phyloP scores from a whole-genome alignment of 208 protist species.

The Leishmania mexicana region DNA sequence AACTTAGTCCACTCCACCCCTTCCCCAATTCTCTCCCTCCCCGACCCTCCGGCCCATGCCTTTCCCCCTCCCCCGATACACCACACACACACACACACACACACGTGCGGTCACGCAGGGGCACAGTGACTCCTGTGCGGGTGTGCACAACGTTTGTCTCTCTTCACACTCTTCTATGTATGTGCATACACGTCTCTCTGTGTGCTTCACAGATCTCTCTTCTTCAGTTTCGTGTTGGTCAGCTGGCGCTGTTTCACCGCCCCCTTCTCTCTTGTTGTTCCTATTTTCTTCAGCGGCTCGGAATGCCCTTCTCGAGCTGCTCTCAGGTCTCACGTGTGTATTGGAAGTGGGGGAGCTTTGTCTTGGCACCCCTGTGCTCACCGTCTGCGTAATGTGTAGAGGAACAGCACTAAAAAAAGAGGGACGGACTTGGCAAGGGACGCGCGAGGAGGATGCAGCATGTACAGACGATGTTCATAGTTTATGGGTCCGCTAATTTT shows the following conservation, averaged over 20 bases:
- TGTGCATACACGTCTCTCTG: conserved; percentile 3
- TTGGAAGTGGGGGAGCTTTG: not conserved
- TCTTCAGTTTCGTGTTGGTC: not conserved
- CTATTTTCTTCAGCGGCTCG: not conserved
- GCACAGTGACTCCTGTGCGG: not conserved
- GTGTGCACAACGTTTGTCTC: not conserved
- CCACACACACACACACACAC: not conserved
- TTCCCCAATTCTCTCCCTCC: not conserved
- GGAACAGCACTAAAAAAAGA: not conserved
- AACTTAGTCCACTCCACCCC: not conserved
- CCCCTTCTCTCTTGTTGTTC: not conserved
- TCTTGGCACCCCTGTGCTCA: not conserved
- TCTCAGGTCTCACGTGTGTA: not conserved
- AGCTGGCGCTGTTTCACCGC: not conserved
- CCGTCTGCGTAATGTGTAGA: not conserved
- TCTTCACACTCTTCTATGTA: not conserved
- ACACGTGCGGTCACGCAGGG: not conserved
- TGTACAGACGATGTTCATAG: conserved; percentile 12
- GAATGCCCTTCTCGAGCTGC: not conserved
- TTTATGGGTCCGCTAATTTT: not conserved
- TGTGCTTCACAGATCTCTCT: conserved; percentile 1
- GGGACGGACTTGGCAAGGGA: not conserved
- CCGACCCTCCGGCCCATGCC: not conserved
- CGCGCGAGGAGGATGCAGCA: not conserved
- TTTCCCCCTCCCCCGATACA: not conserved